Conservation (phyloP, 2,329 filamentous ascomycete genomes). For the Colletotrichum trifolii region DNA sequence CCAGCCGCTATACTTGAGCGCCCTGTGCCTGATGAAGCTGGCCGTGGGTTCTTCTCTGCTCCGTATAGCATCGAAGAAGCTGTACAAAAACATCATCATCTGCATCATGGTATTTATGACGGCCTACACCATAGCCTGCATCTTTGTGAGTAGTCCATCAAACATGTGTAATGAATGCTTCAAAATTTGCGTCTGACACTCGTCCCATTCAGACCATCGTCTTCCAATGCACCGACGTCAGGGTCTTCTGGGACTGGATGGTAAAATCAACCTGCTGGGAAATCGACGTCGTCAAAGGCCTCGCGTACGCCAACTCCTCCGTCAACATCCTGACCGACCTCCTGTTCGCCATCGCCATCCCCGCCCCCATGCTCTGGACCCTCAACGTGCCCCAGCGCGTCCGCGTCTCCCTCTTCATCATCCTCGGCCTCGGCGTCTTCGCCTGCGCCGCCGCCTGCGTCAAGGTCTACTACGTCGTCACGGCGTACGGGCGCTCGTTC, state of each 20-base stretch:
- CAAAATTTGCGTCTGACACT: neutral
- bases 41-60: constrained; percentile 54
- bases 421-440: constrained; percentile 57
- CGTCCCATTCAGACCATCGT: constrained; percentile 50
- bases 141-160: constrained; percentile 46
- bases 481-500: constrained; percentile 50
- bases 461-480: constrained; percentile 51
- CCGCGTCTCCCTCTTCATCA: constrained; percentile 52
- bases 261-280: constrained; percentile 56
- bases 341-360: constrained; percentile 52
- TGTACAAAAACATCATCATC: constrained; percentile 49
- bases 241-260: constrained; percentile 55
- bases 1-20: constrained; percentile 55
- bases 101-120: constrained; percentile 51
- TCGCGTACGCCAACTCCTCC: constrained; percentile 55
- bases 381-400: constrained; percentile 54
- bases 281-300: constrained; percentile 48
- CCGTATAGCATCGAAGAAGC: constrained; percentile 51
- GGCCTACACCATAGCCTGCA: constrained; percentile 46
- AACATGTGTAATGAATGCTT: neutral
- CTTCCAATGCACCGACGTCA: constrained; percentile 59
- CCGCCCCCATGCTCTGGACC: constrained; percentile 51
- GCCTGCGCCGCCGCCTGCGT: constrained; percentile 55
- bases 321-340: constrained; percentile 51
- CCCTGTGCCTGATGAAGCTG: constrained; percentile 56